Conservation (phyloP, 371 early-diverging fungal species). For the Smittium culicis region DNA sequence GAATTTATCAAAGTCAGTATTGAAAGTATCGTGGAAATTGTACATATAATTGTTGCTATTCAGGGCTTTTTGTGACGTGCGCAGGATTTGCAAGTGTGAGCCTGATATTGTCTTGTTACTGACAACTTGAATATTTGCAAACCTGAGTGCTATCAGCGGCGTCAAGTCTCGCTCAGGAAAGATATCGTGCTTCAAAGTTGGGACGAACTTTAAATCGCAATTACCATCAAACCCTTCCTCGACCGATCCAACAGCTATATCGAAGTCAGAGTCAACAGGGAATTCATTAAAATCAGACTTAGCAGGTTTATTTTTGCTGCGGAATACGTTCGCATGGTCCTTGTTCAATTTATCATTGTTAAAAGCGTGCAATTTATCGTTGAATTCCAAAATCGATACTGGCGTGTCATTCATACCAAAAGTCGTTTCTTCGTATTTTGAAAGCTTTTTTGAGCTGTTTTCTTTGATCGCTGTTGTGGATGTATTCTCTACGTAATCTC, state of each 20-base stretch:
- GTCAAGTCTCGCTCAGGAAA: background rate
- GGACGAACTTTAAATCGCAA: background rate
- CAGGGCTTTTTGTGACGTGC: background rate
- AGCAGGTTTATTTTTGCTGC: too few species aligned
- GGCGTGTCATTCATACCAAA: background rate
- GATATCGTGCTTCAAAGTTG: background rate
- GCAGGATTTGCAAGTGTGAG: background rate
- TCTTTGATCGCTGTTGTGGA: background rate
- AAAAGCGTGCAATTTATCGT: too few species aligned
- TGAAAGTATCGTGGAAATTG: background rate
- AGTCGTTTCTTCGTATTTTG: background rate
- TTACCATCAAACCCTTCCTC: conserved; percentile 1
- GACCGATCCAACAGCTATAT: background rate
- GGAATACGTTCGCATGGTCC: too few species aligned
- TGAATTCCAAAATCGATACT: too few species aligned
- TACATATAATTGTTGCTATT: background rate
- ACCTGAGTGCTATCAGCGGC: background rate
- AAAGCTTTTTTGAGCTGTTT: background rate
- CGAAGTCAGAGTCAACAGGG: background rate
- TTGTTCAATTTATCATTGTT: too few species aligned
- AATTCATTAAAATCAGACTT: conserved; percentile 3
- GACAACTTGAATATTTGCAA: background rate
- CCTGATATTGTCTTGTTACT: background rate
- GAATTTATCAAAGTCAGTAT: background rate
- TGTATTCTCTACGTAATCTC: too few species aligned